phyloP scores from a whole-genome alignment of 139 green algal species.

The Trebouxia sp. region DNA sequence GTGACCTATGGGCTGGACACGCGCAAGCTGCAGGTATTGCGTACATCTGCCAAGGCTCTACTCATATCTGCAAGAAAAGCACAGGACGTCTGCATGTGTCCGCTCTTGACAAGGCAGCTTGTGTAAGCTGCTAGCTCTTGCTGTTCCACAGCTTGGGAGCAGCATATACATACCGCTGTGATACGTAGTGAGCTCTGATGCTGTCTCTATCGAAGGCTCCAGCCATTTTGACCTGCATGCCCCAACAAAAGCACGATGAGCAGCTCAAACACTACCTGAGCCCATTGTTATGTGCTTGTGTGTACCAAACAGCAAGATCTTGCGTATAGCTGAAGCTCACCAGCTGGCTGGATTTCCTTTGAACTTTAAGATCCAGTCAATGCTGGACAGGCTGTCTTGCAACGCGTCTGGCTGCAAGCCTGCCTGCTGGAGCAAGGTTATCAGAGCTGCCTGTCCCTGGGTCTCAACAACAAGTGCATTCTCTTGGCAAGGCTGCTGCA shows the following conservation, averaged over 20 bases:
- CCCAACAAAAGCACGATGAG: no score
- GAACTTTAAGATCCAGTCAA: not conserved
- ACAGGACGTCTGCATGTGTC: no score
- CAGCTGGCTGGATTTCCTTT: not conserved
- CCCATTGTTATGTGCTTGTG: no score
- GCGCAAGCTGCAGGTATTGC: no score
- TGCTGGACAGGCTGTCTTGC: not conserved
- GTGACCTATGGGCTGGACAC: no score
- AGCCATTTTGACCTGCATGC: conserved; percentile 9
- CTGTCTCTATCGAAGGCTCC: not conserved
- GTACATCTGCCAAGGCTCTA: no score
- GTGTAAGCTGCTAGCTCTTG: no score
- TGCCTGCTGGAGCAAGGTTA: not conserved
- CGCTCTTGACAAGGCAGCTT: no score
- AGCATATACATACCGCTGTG: not conserved
- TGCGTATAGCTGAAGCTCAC: not conserved
- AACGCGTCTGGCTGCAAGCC: not conserved
- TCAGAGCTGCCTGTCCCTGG: not conserved
- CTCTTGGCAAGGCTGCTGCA: not conserved
- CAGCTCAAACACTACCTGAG: no score
- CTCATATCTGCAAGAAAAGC: no score
- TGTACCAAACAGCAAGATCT: no score
- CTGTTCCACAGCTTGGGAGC: no score
- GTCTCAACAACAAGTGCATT: not conserved
- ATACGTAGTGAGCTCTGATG: not conserved